Percentiles rank a stretch among this genome's conserved stretches.
Conservation (phyloP, 352 stramenopile species). For the Phytophthora macrochlamydospora region DNA sequence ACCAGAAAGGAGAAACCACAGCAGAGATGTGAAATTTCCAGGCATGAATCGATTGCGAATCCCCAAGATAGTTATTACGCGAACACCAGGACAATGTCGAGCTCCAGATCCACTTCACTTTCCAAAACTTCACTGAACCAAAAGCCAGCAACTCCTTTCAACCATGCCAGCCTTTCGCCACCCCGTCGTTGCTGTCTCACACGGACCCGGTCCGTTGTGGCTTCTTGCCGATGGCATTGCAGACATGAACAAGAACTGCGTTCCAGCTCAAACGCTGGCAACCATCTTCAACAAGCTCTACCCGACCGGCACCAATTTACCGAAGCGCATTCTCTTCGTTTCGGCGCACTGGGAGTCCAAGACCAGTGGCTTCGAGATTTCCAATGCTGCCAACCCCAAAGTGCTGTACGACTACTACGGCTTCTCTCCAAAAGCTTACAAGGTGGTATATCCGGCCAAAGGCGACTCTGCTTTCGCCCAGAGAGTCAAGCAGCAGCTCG, state of each 20-base stretch:
- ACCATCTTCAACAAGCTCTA: conserved; percentile 34
- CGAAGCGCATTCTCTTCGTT: conserved; percentile 77
- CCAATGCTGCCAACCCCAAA: conserved; percentile 42
- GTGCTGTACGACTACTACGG: conserved; percentile 91
- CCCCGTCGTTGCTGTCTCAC: conserved; percentile 38
- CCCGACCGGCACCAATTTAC: conserved; percentile 29
- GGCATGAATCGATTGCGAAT: no score
- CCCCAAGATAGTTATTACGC: no score
- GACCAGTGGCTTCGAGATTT: conserved; percentile 39
- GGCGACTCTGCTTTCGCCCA: conserved; percentile 62
- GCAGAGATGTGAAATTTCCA: no score
- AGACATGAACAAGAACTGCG: conserved; percentile 24
- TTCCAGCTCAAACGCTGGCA: conserved; percentile 16
- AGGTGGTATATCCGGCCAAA: conserved; percentile 74
- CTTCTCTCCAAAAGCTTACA: conserved; percentile 84
- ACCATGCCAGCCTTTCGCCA: conserved; percentile 22
- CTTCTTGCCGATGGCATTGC: conserved; percentile 35
- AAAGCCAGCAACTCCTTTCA: not conserved
- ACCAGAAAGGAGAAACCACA: no score
- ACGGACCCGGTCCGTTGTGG: conserved; percentile 51
- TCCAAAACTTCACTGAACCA: conserved; percentile 1
- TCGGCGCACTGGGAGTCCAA: conserved; percentile 81
- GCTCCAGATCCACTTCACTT: conserved; percentile 7
- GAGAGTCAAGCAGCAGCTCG: conserved; percentile 62
- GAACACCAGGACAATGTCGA: no score